Base-by-base conservation (phyloP, 2,329 filamentous ascomycete species). In the Claviceps pazoutovae region DNA sequence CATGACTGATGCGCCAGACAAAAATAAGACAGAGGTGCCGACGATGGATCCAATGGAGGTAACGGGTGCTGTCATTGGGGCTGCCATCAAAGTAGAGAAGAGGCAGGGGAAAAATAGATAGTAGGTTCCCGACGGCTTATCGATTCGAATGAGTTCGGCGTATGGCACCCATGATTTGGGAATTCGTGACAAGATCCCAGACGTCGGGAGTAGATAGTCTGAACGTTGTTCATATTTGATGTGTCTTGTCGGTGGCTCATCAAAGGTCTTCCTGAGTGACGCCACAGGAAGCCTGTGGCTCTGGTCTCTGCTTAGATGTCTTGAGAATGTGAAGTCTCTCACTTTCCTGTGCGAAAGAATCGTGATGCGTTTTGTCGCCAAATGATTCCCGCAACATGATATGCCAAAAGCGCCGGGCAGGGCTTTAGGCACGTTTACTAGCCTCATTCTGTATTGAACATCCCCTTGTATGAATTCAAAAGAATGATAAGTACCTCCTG, bases 71-170 rank as follows among this genome's bases (percentile, higher is more conserved):
- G 78, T 72, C 60, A 90, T 75, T 0, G 85, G 83, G 2, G 86
- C 86, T 1, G 88, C 88, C 62, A 93, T 74, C 2, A 93, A 74
- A 0, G 88, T 89, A 52, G 86, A 90, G 71, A 90, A 94, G 13
- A 93, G 72, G 61, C 88, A 91, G 30, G 88, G 88, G 60, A 90
- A 86, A 71, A 84, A 91, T 55, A 95, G 80, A 63, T 93, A 93
- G 69, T 88, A 86, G 1, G 86, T 86, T 46, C 88, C 88, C 0
- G 82, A 76, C 1, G 87, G 88, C 61, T 88, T 93, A 67, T 93
- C 83, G 47, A 94, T 72, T 48, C 89, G 84, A 60, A 86, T 78
- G 14, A 95, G 78, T 64, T 94, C 88, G 47, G 82, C 88, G 62
- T 93, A 94, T 1, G 88, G 88, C 3, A 93, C 74, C 74, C 82